These are phyloP conservation scores for Metschnikowia reukaufii DNA, from an alignment of 805 yeast genomes.

Conservation along the genomic window DNA sequence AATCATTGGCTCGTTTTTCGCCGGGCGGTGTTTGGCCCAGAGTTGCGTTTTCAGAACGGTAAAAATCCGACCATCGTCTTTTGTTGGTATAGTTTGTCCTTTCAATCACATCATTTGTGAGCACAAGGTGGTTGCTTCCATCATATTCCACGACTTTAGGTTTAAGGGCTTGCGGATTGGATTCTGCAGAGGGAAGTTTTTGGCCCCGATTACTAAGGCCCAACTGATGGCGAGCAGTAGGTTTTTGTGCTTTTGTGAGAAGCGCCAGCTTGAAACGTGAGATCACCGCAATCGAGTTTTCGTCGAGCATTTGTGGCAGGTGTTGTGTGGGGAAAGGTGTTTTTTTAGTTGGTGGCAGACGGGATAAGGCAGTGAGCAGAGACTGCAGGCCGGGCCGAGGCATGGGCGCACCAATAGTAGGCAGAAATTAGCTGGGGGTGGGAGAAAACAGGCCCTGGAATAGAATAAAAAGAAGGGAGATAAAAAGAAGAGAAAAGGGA, in stretches of 20 bases:
- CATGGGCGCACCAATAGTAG: neutral
- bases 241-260: slow-evolving; percentile 19
- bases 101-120: slow-evolving; percentile 37
- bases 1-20: slow-evolving; percentile 2
- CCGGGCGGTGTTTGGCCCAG: neutral
- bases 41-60: slow-evolving; percentile 8
- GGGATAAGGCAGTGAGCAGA: neutral
- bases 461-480: no score
- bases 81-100: slow-evolving; percentile 28
- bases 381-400: slow-evolving; percentile 1
- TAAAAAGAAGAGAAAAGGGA: no score
- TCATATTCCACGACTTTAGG: slow-evolving; percentile 41
- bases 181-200: slow-evolving; percentile 24
- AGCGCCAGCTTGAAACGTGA: slow-evolving; percentile 40
- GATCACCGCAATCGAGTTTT: slow-evolving; percentile 38
- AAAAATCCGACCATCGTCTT: slow-evolving; percentile 37
- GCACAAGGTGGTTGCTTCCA: slow-evolving; percentile 36
- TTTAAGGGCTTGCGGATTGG: slow-evolving; percentile 23
- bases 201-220: slow-evolving; percentile 32
- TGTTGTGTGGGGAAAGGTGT: neutral
- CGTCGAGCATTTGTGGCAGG: slow-evolving; percentile 34
- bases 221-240: slow-evolving; percentile 9
- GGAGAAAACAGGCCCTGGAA: neutral
- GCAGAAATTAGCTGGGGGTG: no score
- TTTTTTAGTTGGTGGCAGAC: neutral